Percentiles rank a stretch among this genome's conserved stretches.
Conservation (phyloP, 2,329 filamentous ascomycete genomes). For the Rutstroemia sp. region DNA sequence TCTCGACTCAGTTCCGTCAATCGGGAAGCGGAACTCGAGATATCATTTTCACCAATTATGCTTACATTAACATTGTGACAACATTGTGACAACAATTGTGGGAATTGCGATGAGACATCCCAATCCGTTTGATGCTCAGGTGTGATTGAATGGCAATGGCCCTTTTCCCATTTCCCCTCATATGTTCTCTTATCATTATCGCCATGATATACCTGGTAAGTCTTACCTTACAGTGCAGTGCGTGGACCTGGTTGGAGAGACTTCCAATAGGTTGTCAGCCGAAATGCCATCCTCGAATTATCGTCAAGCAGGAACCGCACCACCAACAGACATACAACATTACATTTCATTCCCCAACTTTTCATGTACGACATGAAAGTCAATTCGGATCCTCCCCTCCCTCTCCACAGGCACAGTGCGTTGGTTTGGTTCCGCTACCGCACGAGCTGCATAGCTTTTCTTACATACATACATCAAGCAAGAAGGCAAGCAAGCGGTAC, state of each 20-base stretch:
- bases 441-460: no score
- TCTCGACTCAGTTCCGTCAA: background rate
- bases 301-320: background rate
- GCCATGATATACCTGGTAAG: background rate
- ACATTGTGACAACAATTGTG: background rate
- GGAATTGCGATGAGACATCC: background rate
- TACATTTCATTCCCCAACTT: background rate
- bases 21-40: background rate
- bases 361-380: background rate
- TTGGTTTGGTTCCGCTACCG: background rate
- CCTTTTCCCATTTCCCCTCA: background rate
- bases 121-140: background rate
- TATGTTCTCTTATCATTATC: slow-evolving; percentile 6
- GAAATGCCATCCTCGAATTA: background rate
- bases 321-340: background rate
- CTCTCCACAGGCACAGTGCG: background rate
- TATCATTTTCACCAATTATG: background rate
- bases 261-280: background rate
- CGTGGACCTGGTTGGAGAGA: background rate
- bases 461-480: background rate
- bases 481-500: background rate
- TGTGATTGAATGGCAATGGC: background rate
- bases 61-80: no score
- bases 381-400: background rate
- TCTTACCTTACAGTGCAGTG: background rate